Conservation (phyloP, 140 eudicot species). For the Anethum foeniculum region DNA sequence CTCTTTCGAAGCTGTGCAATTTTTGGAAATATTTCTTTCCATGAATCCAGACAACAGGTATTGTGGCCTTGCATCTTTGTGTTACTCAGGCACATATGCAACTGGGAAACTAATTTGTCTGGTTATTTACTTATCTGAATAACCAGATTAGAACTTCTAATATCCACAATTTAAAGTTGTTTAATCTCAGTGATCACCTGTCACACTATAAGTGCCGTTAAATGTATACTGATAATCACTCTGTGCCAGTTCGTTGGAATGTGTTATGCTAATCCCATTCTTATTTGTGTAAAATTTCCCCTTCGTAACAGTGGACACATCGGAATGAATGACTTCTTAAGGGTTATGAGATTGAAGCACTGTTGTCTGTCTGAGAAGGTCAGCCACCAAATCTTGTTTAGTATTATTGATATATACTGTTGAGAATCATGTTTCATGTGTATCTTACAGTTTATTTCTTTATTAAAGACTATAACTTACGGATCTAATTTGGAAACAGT, state of each 20-base stretch:
- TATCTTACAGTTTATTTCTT: not conserved
- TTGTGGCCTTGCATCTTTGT: not conserved
- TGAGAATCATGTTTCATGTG: not conserved
- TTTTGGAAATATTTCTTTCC: conserved; percentile 71
- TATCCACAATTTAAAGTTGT: not conserved
- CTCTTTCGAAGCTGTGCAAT: conserved; percentile 67
- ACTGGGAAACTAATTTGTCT: not conserved
- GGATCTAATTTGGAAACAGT: not conserved
- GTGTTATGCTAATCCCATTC: not conserved
- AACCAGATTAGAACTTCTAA: not conserved
- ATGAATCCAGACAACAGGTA: conserved; percentile 95
- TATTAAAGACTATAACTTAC: not conserved
- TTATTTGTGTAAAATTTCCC: not conserved
- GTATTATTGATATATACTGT: no score
- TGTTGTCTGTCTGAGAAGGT: conserved; percentile 72
- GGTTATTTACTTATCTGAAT: not conserved
- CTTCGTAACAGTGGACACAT: conserved; percentile 55
- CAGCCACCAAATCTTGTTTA: conserved; percentile 4
- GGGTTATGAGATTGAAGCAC: conserved; percentile 57
- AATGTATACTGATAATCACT: not conserved
- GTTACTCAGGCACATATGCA: not conserved
- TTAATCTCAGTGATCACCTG: not conserved
- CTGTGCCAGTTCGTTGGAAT: not conserved
- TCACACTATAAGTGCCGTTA: not conserved
- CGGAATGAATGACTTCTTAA: conserved; percentile 44